Conservation (phyloP, 306 rosid species). For the Corylus heterophylla region DNA sequence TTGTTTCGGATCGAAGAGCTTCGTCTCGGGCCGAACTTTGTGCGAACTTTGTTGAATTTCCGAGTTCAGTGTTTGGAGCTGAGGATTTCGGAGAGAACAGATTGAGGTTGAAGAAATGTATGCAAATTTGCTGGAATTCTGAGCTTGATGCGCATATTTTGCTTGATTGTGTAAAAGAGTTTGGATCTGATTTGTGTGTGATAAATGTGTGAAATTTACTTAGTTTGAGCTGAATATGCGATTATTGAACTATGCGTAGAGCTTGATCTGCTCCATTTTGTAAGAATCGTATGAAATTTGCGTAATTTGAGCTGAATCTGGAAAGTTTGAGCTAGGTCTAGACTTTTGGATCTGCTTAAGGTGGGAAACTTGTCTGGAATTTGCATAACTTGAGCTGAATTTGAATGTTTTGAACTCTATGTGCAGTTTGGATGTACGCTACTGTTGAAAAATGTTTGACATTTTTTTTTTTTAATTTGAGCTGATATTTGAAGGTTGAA, state of each 20-base stretch:
- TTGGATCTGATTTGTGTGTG: not conserved
- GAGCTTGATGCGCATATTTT: not conserved
- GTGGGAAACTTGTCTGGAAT: not conserved
- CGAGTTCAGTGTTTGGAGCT: not conserved
- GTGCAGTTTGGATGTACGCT: not conserved
- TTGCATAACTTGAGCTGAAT: conserved; percentile 8
- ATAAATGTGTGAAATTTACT: not conserved
- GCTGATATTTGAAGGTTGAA: conserved; percentile 1
- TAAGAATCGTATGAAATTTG: not conserved
- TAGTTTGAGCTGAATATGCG: not conserved
- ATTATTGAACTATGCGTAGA: not conserved
- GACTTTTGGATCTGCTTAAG: conserved; percentile 7
- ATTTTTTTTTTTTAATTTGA: conserved; percentile 1
- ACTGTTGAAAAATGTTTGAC: not conserved
- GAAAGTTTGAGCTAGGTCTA: not conserved
- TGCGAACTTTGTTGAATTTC: not conserved
- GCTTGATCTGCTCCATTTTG: conserved; percentile 2
- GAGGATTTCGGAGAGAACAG: not conserved
- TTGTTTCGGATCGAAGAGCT: not conserved
- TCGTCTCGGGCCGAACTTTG: not conserved
- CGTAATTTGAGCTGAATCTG: conserved; percentile 11
- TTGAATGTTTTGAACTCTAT: conserved; percentile 7
- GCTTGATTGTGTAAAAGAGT: not conserved
- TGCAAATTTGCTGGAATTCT: not conserved
- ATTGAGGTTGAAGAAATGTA: not conserved